phyloP scores from a whole-genome alignment of 441 rosid species.

The Arabidopsis hybrid region DNA sequence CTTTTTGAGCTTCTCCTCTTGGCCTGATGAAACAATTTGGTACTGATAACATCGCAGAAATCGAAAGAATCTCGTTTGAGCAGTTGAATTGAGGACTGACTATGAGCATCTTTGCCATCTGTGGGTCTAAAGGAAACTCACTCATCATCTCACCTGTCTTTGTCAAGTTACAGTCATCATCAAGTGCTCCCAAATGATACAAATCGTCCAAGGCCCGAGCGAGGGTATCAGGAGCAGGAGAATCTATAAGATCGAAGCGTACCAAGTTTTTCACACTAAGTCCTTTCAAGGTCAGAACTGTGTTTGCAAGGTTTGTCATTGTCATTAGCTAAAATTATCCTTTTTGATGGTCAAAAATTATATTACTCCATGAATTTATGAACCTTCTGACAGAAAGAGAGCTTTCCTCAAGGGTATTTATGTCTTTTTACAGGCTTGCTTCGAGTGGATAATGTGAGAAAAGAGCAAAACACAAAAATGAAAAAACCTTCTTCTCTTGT shows the following conservation, averaged over 20 bases:
- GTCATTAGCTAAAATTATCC: too few relatives aligned
- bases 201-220: slow-evolving; percentile 83
- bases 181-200: slow-evolving; percentile 84
- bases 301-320: slow-evolving; percentile 73
- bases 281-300: slow-evolving; percentile 79
- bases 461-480: not conserved
- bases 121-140: slow-evolving; percentile 44
- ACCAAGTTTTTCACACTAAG: slow-evolving; percentile 83
- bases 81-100: slow-evolving; percentile 87
- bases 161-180: slow-evolving; percentile 84
- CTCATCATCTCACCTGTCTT: slow-evolving; percentile 89
- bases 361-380: too few relatives aligned
- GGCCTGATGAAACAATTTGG: slow-evolving; percentile 98
- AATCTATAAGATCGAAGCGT: slow-evolving; percentile 90
- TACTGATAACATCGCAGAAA: slow-evolving; percentile 90
- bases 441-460: slow-evolving; percentile 38
- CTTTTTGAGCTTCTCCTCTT: slow-evolving; percentile 93
- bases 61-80: slow-evolving; percentile 82
- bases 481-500: not conserved
- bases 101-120: slow-evolving; percentile 89
- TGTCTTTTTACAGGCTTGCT: slow-evolving; percentile 16
- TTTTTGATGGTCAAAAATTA: too few relatives aligned
- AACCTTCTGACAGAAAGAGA: not conserved
- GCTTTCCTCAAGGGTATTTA: slow-evolving; percentile 6
- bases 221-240: slow-evolving; percentile 85